Evolutionary conservation across 805 yeast genomes (phyloP).

Genomic region (Lipomyces mesembrius): DNA sequence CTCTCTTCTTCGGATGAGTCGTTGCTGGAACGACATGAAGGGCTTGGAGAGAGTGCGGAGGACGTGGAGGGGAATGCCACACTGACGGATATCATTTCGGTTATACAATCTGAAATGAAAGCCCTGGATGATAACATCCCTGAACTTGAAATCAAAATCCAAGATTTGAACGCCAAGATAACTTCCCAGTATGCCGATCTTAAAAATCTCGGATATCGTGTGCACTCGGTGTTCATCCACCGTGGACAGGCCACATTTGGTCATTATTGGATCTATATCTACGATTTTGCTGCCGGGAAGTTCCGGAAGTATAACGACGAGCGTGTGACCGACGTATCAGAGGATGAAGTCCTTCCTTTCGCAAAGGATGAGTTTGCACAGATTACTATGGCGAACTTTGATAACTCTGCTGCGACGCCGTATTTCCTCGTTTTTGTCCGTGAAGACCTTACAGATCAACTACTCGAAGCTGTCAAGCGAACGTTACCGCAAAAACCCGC

Average conservation of each 20-base stretch:
- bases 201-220: constrained; percentile 69
- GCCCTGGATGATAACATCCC: constrained; percentile 39
- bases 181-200: constrained; percentile 65
- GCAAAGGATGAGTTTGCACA: constrained; percentile 56
- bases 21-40: constrained; percentile 10
- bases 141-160: constrained; percentile 51
- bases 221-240: constrained; percentile 92
- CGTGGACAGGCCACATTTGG: constrained; percentile 96
- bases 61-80: constrained; percentile 4
- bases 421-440: constrained; percentile 85
- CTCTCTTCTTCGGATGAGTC: background rate
- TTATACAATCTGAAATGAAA: constrained; percentile 27
- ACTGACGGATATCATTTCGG: constrained; percentile 13
- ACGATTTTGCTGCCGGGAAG: constrained; percentile 66
- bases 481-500: background rate
- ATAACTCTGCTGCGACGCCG: constrained; percentile 75
- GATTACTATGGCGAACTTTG: constrained; percentile 52
- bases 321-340: constrained; percentile 78
- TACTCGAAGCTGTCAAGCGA: constrained; percentile 31
- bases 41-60: background rate
- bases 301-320: constrained; percentile 96
- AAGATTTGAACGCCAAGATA: constrained; percentile 54
- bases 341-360: constrained; percentile 53
- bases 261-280: constrained; percentile 94
- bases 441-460: constrained; percentile 49